Evolutionary conservation across 1,139 yeast genomes (phyloP).

Genomic region (Debaryomyces sp.): DNA sequence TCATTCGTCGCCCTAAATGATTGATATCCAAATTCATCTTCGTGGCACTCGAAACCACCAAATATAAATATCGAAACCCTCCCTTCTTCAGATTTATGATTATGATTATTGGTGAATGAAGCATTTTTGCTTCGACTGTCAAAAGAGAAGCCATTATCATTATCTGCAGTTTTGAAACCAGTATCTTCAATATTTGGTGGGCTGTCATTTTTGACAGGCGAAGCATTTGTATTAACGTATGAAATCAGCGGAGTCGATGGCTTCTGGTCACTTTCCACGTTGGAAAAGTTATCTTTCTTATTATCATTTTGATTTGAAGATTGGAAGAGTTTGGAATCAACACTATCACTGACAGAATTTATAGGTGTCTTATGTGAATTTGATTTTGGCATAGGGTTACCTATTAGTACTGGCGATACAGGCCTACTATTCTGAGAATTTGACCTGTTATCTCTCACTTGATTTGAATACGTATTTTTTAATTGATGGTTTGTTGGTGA

Average conservation of each 20-base stretch:
- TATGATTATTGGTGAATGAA: neutral
- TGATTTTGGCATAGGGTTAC: slow-evolving; percentile 1
- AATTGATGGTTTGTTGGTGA: slow-evolving; percentile 15
- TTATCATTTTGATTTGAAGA: neutral
- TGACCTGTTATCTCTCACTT: slow-evolving; percentile 36
- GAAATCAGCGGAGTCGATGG: neutral
- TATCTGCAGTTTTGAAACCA: neutral
- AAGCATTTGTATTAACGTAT: neutral
- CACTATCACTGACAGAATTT: neutral
- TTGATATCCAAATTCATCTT: slow-evolving; percentile 19
- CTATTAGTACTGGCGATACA: slow-evolving; percentile 22
- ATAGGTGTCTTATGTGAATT: neutral
- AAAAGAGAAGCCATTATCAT: neutral
- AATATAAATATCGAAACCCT: slow-evolving; percentile 36
- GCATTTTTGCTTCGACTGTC: neutral
- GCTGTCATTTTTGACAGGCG: neutral
- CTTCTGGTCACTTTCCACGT: neutral
- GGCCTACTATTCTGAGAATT: slow-evolving; percentile 29
- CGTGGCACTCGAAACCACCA: slow-evolving; percentile 40
- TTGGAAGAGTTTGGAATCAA: neutral
- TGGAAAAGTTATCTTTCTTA: neutral
- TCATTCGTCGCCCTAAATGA: slow-evolving; percentile 38
- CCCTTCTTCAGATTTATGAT: neutral
- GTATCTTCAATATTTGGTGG: neutral
- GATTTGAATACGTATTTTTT: slow-evolving; percentile 36